Conservation (phyloP, 352 stramenopile species). For the Pythium aphanidermatum region DNA sequence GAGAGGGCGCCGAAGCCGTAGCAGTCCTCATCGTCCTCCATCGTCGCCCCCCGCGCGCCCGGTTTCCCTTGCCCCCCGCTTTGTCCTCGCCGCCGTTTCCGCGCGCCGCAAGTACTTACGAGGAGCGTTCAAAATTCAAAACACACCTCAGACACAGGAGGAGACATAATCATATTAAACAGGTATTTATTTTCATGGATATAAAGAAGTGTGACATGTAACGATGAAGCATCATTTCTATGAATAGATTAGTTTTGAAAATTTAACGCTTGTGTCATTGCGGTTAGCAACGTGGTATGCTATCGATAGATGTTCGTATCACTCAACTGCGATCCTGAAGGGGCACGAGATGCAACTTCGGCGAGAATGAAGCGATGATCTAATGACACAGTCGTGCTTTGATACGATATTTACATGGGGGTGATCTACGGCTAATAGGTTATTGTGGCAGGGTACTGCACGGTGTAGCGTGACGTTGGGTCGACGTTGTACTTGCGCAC, state of each 20-base stretch:
- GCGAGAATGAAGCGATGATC: too few species aligned
- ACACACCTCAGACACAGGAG: not conserved
- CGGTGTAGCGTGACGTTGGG: conserved; percentile 66
- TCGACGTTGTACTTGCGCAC: conserved; percentile 79
- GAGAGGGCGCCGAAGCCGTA: conserved; percentile 68
- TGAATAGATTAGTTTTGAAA: too few species aligned
- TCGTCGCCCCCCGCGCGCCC: conserved; percentile 10
- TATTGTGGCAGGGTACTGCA: conserved; percentile 49
- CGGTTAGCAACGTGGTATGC: too few species aligned
- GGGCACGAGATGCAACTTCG: too few species aligned
- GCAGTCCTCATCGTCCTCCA: conserved; percentile 57
- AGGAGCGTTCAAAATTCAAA: conserved; percentile 32
- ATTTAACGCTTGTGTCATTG: too few species aligned
- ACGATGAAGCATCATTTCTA: too few species aligned
- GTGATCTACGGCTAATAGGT: conserved; percentile 7
- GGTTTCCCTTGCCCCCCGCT: conserved; percentile 11
- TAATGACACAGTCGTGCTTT: too few species aligned
- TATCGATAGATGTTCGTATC: too few species aligned
- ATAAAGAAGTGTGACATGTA: too few species aligned
- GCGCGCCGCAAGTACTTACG: conserved; percentile 9
- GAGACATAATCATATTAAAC: conserved; percentile 1
- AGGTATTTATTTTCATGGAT: conserved; percentile 2
- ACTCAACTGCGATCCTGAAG: too few species aligned
- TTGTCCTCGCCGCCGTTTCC: conserved; percentile 2
- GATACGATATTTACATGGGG: conserved; percentile 1